These are phyloP conservation scores for Cercophora newfieldiana DNA, from an alignment of 495 filamentous ascomycete species.

Conservation along the genomic window DNA sequence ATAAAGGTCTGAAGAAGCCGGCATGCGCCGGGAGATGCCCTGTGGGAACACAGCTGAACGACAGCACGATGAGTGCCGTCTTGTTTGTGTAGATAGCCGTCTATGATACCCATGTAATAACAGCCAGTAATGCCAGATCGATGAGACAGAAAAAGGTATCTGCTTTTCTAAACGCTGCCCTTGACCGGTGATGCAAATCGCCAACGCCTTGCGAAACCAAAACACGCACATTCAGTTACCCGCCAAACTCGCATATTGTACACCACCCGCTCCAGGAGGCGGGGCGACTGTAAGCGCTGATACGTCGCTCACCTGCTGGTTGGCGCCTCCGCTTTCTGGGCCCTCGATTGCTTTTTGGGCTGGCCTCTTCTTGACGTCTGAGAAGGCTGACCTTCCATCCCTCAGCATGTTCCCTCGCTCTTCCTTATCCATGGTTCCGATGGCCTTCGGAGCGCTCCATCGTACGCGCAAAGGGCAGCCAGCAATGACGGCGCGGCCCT, in stretches of 20 bases:
- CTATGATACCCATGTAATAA: constrained; percentile 34
- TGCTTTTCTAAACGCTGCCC: constrained; percentile 15
- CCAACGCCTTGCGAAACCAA: constrained; percentile 43
- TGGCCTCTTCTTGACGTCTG: constrained; percentile 36
- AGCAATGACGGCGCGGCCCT: constrained; percentile 79
- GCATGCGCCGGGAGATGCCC: background rate
- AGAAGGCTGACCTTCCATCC: constrained; percentile 63
- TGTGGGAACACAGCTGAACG: constrained; percentile 7
- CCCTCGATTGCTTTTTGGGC: constrained; percentile 38
- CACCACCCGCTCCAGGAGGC: constrained; percentile 79
- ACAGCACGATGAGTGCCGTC: constrained; percentile 27
- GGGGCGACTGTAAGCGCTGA: constrained; percentile 62
- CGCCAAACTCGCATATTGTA: constrained; percentile 81
- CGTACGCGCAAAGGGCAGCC: constrained; percentile 86
- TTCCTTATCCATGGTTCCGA: constrained; percentile 86
- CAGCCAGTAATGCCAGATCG: constrained; percentile 20
- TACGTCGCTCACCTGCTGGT: constrained; percentile 44
- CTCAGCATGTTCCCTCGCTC: constrained; percentile 72
- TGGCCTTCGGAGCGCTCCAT: constrained; percentile 87
- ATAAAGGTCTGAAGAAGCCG: constrained; percentile 26
- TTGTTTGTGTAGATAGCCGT: constrained; percentile 26
- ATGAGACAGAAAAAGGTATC: constrained; percentile 7
- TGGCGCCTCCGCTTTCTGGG: constrained; percentile 20
- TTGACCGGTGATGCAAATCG: constrained; percentile 36
- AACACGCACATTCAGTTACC: constrained; percentile 61